Evolutionary conservation across 306 rosid species (phyloP), one percentile per base, ranked within the genome.

Genomic region (Mimosa pudica): DNA sequence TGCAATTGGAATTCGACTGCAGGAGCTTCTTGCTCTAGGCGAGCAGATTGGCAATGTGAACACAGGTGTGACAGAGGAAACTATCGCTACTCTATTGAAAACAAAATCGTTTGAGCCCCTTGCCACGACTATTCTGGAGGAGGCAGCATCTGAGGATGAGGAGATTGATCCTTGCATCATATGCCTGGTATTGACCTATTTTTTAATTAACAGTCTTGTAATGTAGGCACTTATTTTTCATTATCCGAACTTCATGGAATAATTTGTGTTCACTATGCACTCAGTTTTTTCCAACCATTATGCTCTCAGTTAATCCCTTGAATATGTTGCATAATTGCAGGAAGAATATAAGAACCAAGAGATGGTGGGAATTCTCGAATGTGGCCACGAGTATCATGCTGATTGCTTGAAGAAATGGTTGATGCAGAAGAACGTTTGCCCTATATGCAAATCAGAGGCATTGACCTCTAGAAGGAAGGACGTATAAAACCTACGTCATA

Each of bases 21-120:
- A 96, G 99, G 99, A 96, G 69, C 98, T 96, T 85, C 98, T 96
- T 79, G 98, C 96, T 51, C 77, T 96, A 83, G 99, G 97, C 61
- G 99, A 96, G 86, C 89, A 91, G 71, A 96, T 96, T 62, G 99
- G 99, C 69, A 89, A 82, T 47, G 99, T 96, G 67, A 91, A 78
- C 90, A 93, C 94, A 0, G 98, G 99, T 70, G 81, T 96, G 63
- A 77, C 98, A 0, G 94, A 96, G 90, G 96, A 93, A 74, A 71
- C 80, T 63, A 89, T 96, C 44, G 80, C 44, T 6, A 62, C 64
- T 38, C 85, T 85, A 69, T 35, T 96, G 85, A 90, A 88, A 87
- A 86, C 92, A 36, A 84, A 81, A 64, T 57, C 76, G 48, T 90
- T 84, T 74, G 55, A 84, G 45, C 45, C 82, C 63, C 76, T 79